Base-by-base conservation (phyloP, 306 rosid genomes). In the Malus orientalis region DNA sequence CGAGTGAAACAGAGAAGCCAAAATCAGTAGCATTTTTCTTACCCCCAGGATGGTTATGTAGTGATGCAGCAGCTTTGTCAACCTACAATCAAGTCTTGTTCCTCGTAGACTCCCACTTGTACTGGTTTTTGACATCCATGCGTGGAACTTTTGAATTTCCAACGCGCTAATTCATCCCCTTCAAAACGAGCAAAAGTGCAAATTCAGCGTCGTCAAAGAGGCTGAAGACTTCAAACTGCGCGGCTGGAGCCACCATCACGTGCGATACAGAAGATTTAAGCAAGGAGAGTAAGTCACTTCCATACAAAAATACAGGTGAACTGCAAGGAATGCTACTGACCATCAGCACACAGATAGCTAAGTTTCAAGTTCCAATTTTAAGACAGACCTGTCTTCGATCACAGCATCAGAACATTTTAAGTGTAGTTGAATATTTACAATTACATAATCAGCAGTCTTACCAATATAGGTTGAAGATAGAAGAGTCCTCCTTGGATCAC, bases 381-480 rank as follows among this genome's bases (percentile, higher is more conserved):
- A n/a, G 27, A 36, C 8, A 8, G n/a, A 33, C 49, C 70, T 11
- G 70, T 20, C 70, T 66, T 36, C 0, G 38, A 66, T 66, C 47
- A 20, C 8, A 38, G 9, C 42, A 38, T 38, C 42, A 38, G 10
- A 66, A 20, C n/a, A 66, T 36, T 25, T 20, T 15, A 20, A 32
- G 58, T 25, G n/a, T 10, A 38, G 29, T 7, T 42, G 19, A 18
- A 73, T 40, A 22, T 58, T 58, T 42, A 73, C 58, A 42, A 40
- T 45, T 70, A 67, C 67, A 72, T 25, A 40, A 76, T 67, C 57
- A 58, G 57, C 82, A 33, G 53, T n/a, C 25, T 58, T 22, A 33
- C 54, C 69, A 59, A 19, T 51, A 65, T 44, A 55, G 18, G 30
- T 67, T 74, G 44, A 47, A 33, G 36, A 57, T 15, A 42, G 53